Evolutionary conservation across 805 yeast genomes (phyloP).

Genomic region (Cyberlindnera suaveolens): DNA sequence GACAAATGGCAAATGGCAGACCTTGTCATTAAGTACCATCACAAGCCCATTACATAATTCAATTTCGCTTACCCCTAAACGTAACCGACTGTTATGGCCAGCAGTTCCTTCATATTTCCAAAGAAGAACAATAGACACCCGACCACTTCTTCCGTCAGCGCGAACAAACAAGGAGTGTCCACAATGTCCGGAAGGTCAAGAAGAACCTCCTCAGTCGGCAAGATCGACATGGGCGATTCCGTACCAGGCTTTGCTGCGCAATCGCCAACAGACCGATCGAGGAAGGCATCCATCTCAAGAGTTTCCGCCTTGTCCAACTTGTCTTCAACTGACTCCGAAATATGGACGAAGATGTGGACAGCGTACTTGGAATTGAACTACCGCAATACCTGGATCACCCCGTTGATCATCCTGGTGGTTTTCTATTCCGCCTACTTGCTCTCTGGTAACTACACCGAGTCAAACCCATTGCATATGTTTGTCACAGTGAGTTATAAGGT

Average conservation of each 20-base stretch:
- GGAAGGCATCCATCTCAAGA: conserved; percentile 33
- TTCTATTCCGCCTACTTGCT: conserved; percentile 41
- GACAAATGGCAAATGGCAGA: no score
- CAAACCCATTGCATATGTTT: conserved; percentile 60
- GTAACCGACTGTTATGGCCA: no score
- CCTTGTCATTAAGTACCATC: no score
- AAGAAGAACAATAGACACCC: neutral
- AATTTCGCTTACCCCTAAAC: no score
- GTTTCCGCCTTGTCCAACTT: conserved; percentile 26
- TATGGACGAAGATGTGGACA: conserved; percentile 48
- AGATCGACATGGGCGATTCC: conserved; percentile 68
- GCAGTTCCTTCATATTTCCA: neutral
- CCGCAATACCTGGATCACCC: conserved; percentile 67
- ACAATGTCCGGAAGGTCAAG: conserved; percentile 22
- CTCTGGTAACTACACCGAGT: conserved; percentile 49
- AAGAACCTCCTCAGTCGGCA: conserved; percentile 70
- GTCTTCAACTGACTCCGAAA: conserved; percentile 42
- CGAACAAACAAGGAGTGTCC: neutral
- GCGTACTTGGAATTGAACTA: conserved; percentile 53
- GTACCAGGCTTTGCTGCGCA: conserved; percentile 66
- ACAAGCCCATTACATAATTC: no score
- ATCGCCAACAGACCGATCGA: conserved; percentile 39
- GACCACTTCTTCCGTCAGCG: no score
- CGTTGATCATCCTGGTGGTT: conserved; percentile 41
- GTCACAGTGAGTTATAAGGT: conserved; percentile 60